Conservation (phyloP, 2,329 filamentous ascomycete species). For the Aspergillus sp. region DNA sequence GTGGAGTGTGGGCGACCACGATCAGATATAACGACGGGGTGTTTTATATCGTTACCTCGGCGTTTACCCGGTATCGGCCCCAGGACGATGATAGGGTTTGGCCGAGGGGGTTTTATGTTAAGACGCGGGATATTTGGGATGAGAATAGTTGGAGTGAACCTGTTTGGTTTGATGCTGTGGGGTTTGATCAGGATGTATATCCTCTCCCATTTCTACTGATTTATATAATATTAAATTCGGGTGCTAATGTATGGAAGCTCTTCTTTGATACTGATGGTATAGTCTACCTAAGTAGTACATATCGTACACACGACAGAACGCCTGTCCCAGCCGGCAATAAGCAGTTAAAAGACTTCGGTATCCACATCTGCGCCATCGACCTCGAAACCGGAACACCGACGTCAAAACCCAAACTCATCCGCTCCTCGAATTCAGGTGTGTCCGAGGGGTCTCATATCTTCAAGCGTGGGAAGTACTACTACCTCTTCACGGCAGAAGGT, state of each 20-base stretch:
- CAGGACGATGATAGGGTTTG: constrained; percentile 49
- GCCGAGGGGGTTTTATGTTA: constrained; percentile 56
- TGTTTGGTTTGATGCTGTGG: constrained; percentile 55
- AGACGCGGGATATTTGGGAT: constrained; percentile 55
- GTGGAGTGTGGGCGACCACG: constrained; percentile 51
- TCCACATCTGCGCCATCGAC: constrained; percentile 39
- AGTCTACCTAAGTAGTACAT: constrained; percentile 49
- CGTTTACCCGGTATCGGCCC: constrained; percentile 44
- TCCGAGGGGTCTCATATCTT: constrained; percentile 59
- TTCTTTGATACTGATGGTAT: constrained; percentile 54
- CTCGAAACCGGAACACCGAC: constrained; percentile 33
- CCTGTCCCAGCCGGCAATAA: constrained; percentile 21
- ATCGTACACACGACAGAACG: constrained; percentile 38
- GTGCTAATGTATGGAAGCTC: constrained; percentile 29
- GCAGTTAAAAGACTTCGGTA: constrained; percentile 53
- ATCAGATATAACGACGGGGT: constrained; percentile 46
- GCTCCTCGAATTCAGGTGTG: constrained; percentile 46
- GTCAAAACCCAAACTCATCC: constrained; percentile 37
- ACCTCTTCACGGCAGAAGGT: constrained; percentile 56
- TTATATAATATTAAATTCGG: too few species aligned
- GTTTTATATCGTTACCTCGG: constrained; percentile 50
- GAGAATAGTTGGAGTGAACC: constrained; percentile 54
- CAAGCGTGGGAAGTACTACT: constrained; percentile 53
- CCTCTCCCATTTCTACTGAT: too few species aligned
- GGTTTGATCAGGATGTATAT: constrained; percentile 56